A percentile compares a stretch with the other conserved stretches of the same genome.
These are phyloP conservation scores for Leccinum longicurvipes DNA, from an alignment of 768 basidiomycete genomes.

Conservation along the genomic window DNA sequence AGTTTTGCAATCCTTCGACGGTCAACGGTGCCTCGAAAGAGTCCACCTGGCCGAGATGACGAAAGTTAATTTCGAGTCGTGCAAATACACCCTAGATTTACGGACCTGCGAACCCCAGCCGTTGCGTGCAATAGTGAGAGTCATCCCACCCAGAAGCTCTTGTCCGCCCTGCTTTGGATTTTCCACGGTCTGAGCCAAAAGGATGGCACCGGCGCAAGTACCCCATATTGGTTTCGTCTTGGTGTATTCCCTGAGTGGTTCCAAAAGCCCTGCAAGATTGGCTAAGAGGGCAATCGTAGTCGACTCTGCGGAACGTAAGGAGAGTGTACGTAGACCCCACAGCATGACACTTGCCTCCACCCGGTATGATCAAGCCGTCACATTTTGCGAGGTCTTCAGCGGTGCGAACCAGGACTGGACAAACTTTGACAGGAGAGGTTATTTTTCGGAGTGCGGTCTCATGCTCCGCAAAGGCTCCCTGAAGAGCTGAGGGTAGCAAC, in stretches of 20 bases:
- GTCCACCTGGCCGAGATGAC: constrained; percentile 54
- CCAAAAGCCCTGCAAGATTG: constrained; percentile 67
- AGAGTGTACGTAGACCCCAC: neutral
- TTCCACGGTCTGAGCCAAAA: constrained; percentile 70
- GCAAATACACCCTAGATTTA: neutral
- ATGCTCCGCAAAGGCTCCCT: constrained; percentile 92
- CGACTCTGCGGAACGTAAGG: constrained; percentile 54
- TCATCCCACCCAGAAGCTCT: constrained; percentile 78
- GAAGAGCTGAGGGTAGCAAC: constrained; percentile 60
- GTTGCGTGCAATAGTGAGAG: constrained; percentile 79
- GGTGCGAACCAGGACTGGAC: constrained; percentile 63
- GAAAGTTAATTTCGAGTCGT: neutral
- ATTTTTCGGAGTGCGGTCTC: constrained; percentile 63
- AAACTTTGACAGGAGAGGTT: constrained; percentile 42
- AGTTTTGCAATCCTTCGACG: constrained; percentile 58
- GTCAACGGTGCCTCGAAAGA: constrained; percentile 82
- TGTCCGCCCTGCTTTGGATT: constrained; percentile 86
- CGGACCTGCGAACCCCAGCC: constrained; percentile 90
- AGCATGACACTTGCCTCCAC: constrained; percentile 58
- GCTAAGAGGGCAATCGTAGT: constrained; percentile 87
- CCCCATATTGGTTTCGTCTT: constrained; percentile 83
- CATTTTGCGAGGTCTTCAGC: constrained; percentile 71
- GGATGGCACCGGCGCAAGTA: constrained; percentile 93
- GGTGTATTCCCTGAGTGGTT: constrained; percentile 77
- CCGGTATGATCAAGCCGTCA: constrained; percentile 89